Conservation (phyloP, 768 basidiomycete species). For the Russula olivacea region DNA sequence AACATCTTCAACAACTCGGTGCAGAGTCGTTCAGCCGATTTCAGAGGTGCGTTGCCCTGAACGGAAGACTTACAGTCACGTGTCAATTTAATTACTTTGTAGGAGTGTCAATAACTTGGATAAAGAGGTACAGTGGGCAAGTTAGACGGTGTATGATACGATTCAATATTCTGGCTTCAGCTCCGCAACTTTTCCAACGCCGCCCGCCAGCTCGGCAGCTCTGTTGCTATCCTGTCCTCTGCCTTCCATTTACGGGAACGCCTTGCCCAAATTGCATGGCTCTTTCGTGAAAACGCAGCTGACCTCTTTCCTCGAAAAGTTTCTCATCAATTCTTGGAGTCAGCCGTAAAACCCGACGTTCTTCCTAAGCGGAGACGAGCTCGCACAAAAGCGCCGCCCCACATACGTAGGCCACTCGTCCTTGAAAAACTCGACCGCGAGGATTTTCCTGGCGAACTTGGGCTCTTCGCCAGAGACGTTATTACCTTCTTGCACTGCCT, state of each 20-base stretch:
- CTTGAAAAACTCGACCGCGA: constrained; percentile 56
- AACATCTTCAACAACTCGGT: constrained; percentile 61
- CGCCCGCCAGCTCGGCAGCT: constrained; percentile 68
- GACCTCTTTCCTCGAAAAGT: constrained; percentile 71
- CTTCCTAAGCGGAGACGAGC: constrained; percentile 33
- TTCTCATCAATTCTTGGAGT: constrained; percentile 38
- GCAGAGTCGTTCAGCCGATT: constrained; percentile 61
- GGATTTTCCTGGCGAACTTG: constrained; percentile 60
- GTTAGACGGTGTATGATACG: neutral
- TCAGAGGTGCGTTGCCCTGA: constrained; percentile 41
- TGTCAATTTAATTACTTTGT: constrained; percentile 3
- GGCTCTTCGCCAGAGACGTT: constrained; percentile 57
- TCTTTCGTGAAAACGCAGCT: constrained; percentile 71
- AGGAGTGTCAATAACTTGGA: constrained; percentile 60
- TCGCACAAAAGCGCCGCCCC: constrained; percentile 36
- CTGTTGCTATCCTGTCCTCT: constrained; percentile 70
- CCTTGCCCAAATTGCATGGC: constrained; percentile 58
- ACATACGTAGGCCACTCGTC: constrained; percentile 48
- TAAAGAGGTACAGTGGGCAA: constrained; percentile 44
- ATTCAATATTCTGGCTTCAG: constrained; percentile 34
- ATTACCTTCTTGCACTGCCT: constrained; percentile 62
- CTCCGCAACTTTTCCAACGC: constrained; percentile 73
- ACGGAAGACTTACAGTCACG: neutral
- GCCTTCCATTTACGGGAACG: constrained; percentile 66
- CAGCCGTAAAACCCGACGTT: constrained; percentile 35